Percentiles rank a stretch among this genome's conserved stretches.
phyloP scores from a whole-genome alignment of 805 yeast species.

The Grigorovia yakushimaensis region DNA sequence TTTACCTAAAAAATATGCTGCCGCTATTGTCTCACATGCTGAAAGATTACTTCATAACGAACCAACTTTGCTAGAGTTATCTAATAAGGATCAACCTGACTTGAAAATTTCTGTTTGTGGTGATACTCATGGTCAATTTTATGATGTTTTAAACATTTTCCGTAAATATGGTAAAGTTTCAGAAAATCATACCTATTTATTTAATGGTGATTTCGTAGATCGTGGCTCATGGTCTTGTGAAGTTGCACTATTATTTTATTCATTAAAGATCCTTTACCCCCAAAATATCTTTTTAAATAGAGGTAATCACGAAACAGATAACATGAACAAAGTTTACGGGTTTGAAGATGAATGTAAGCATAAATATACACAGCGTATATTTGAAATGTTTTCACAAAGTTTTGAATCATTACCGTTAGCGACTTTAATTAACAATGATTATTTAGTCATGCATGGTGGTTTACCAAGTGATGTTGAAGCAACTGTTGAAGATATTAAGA shows the following conservation, averaged over 20 bases:
- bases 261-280: constrained; percentile 72
- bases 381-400: constrained; percentile 74
- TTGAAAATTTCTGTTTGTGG: constrained; percentile 76
- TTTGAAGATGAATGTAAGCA: constrained; percentile 92
- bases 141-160: constrained; percentile 77
- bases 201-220: constrained; percentile 97
- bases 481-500: constrained; percentile 63
- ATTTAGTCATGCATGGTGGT: constrained; percentile 93
- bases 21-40: constrained; percentile 69
- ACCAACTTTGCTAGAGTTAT: constrained; percentile 66
- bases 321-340: constrained; percentile 94
- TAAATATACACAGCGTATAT: constrained; percentile 74
- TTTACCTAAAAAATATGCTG: constrained; percentile 74
- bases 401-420: constrained; percentile 84
- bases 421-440: constrained; percentile 64
- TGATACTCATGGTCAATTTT: constrained; percentile 96
- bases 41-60: constrained; percentile 55
- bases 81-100: constrained; percentile 19
- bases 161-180: constrained; percentile 62
- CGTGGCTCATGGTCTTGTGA: constrained; percentile 98
- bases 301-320: constrained; percentile 95
- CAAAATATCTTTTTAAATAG: constrained; percentile 63
- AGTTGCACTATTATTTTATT: constrained; percentile 73
- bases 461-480: constrained; percentile 70
- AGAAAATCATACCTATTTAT: constrained; percentile 56